phyloP scores from a whole-genome alignment of 352 stramenopile species.

The Thraustochytrium striatum region DNA sequence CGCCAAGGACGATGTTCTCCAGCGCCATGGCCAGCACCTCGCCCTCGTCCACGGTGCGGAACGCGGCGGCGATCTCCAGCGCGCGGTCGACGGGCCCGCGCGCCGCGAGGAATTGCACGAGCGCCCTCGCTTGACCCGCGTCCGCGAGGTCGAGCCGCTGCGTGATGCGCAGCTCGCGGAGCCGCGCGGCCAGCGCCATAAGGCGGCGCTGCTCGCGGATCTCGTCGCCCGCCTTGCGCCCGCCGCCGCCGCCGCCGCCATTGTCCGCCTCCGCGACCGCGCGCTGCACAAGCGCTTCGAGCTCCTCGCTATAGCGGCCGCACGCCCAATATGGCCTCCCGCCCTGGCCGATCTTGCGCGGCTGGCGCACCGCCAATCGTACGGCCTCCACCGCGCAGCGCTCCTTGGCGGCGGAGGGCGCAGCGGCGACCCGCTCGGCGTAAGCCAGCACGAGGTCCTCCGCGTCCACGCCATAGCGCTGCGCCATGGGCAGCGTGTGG shows the following conservation, averaged over 20 bases:
- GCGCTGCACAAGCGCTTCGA: neutral
- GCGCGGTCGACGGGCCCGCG: neutral
- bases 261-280: slow-evolving; percentile 21
- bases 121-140: slow-evolving; percentile 11
- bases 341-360: slow-evolving; percentile 46
- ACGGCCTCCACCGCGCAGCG: slow-evolving; percentile 23
- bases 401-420: neutral
- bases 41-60: slow-evolving; percentile 14
- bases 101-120: slow-evolving; percentile 24
- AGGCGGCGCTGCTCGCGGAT: slow-evolving; percentile 14
- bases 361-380: neutral
- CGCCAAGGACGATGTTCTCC: slow-evolving; percentile 5
- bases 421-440: slow-evolving; percentile 13
- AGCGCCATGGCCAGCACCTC: slow-evolving; percentile 22
- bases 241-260: too few relatives aligned
- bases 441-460: slow-evolving; percentile 15
- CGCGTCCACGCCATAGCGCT: slow-evolving; percentile 22
- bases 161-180: neutral
- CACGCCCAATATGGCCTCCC: too few relatives aligned
- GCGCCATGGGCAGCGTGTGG: neutral
- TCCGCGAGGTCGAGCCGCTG: slow-evolving; percentile 7
- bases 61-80: slow-evolving; percentile 11
- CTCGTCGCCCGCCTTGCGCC: neutral
- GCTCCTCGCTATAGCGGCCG: slow-evolving; percentile 39
- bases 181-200: slow-evolving; percentile 9